Evolutionary conservation across 1,284 basidiomycete species (phyloP), one percentile per base, ranked within the genome.

Genomic region (Leccinum griseonigrum): DNA sequence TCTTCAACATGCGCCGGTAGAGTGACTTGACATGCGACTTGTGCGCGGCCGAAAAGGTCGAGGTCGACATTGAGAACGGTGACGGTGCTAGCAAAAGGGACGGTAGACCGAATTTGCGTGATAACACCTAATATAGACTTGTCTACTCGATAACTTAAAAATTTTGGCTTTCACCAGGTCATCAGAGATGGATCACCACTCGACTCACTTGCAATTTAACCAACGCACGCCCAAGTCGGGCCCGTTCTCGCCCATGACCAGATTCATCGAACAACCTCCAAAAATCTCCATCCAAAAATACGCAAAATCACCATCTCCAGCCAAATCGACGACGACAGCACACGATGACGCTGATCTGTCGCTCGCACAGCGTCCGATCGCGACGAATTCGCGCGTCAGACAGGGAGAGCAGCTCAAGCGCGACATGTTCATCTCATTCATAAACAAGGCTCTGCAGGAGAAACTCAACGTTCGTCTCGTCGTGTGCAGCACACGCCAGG

Each of bases 1-100:
- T 95, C 69, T 83, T 90, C 63, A 97, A 84, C 73, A 86, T 87
- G 55, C 95, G 88, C 72, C 86, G 89, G 82, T 97, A 98, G 13
- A 98, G 85, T 29, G 91, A 92, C 79, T 95, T 93, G 78, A 98
- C 94, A 76, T 96, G 92, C 71, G 87, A 82, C 74, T 86, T 82
- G 81, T 96, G 93, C 4, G 89, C 91, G 53, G 85, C 79, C 53
- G 90, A 85, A 80, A 93, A 95, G 29, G 89, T 77, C 53, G 84
- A 77, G 62, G 75, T 65, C 50, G 81, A 77, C 83, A 83, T 84
- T 36, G 58, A 60, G 13, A 55, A 63, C 43, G 9, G 28, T 52
- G 60, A 40, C 56, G 55, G 31, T 55, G 51, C 29, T 32, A 54
- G 56, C 60, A 18, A 50, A 16, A n/a, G 8, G 22, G 22, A 22